Base-by-base conservation (phyloP, 345 rosid genomes). In the Passiflora organensis region DNA sequence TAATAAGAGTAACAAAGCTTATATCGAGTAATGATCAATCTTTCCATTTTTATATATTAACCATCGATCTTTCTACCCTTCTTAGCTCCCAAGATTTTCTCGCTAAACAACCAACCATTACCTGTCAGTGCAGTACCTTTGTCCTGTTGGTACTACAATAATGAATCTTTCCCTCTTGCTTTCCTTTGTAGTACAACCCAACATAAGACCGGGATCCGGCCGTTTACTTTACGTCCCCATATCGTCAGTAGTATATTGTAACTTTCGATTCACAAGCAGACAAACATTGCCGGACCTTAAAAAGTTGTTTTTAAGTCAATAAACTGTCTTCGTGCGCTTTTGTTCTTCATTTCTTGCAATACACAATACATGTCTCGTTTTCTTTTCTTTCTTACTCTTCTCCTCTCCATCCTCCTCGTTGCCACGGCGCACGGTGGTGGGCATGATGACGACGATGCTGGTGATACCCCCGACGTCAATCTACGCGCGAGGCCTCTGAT, bases 401-500 rank as follows among this genome's bases (percentile, higher is more conserved):
- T 53, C 65, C 67, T 81, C 63, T 67, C 78, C 43, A 63, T 81
- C 60, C 62, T 79, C 75, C 59, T 78, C 51, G 63, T 81, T 4
- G 62, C 76, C 60, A 48, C 73, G 49, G 79, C 86, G 58, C 87
- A 82, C 63, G 79, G 82, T 1, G 71, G 76, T 12, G 65, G 57
- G 47, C 36, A 36, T 62, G 65, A 60, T 6, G 76, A 76, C 6
- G 75, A 37, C 20, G 78, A 34, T 2, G 48, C 23, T 20, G 43
- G 8, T 12, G 66, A 13, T 2, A 6, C 43, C 23, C 5, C 41
- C 6, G 59, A 51, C 6, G 67, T 62, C 2, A 54, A 76, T 65
- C 83, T 86, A 34, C 80, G 71, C 11, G 76, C 87, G n/a, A 79
- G 15, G 56, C 28, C 82, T 2, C 66, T 89, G 38, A 59, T 89